Evolutionary conservation across 1,284 basidiomycete genomes (phyloP).

Genomic region (Rhodotorula sp.): DNA sequence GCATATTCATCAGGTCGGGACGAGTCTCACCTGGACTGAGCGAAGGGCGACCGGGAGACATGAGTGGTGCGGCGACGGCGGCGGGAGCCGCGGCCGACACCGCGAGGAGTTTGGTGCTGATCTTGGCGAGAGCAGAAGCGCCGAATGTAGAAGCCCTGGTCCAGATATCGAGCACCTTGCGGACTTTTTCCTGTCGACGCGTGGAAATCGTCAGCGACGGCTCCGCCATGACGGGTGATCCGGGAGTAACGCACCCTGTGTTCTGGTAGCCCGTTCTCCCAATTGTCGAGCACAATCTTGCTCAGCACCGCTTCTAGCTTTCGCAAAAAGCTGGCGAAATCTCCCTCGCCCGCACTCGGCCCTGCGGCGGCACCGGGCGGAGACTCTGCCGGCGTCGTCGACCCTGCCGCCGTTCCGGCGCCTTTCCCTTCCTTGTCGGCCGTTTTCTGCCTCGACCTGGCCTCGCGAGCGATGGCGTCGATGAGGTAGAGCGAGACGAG

Average conservation of each 20-base stretch:
- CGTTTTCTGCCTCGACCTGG: constrained; percentile 66
- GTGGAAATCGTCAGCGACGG: not conserved
- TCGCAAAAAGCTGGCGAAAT: constrained; percentile 72
- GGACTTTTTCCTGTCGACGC: constrained; percentile 75
- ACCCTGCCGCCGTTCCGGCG: constrained; percentile 10
- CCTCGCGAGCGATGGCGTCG: constrained; percentile 80
- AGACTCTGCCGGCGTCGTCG: constrained; percentile 25
- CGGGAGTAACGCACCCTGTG: constrained; percentile 68
- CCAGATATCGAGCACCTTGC: constrained; percentile 95
- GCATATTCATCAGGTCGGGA: not conserved
- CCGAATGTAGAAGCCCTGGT: constrained; percentile 81
- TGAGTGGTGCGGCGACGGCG: not conserved
- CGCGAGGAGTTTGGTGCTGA: constrained; percentile 32
- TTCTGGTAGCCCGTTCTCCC: constrained; percentile 62
- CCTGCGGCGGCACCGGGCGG: not conserved
- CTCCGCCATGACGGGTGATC: not conserved
- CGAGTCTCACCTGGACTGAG: constrained; percentile 24
- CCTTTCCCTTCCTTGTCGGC: constrained; percentile 44
- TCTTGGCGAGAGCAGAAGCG: constrained; percentile 56
- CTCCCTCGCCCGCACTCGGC: constrained; percentile 53
- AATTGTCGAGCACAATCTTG: constrained; percentile 75
- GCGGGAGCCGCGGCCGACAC: not conserved
- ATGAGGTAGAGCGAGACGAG: constrained; percentile 83
- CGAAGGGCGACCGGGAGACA: constrained; percentile 7
- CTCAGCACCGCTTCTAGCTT: constrained; percentile 84